phyloP scores from a whole-genome alignment of 2,329 filamentous ascomycete species.

The Bipolaris zeicola region DNA sequence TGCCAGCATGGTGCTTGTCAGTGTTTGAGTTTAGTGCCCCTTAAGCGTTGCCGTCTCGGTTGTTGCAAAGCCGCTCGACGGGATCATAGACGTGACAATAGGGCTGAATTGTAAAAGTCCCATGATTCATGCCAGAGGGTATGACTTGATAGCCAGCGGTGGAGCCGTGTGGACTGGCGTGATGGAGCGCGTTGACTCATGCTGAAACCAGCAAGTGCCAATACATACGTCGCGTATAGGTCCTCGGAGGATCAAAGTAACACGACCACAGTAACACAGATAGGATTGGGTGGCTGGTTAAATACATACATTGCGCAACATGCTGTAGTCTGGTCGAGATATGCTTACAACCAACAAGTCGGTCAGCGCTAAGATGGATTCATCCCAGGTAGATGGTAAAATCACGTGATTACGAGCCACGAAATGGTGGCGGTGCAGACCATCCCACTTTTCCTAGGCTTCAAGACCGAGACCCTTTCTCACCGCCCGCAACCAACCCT shows the following conservation, averaged over 20 bases:
- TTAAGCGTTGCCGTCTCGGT: neutral
- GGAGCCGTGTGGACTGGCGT: slow-evolving; percentile 19
- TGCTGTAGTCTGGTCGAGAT: too few species aligned
- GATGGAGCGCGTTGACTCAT: slow-evolving; percentile 6
- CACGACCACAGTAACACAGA: neutral
- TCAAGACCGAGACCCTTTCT: slow-evolving; percentile 22
- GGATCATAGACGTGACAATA: neutral
- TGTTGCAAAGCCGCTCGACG: neutral
- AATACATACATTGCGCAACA: too few species aligned
- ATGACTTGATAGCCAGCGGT: slow-evolving; percentile 6
- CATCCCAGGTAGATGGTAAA: neutral
- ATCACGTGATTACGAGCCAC: slow-evolving; percentile 3
- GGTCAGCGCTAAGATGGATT: neutral
- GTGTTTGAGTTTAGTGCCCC: neutral
- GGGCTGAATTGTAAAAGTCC: neutral
- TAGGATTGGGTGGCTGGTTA: too few species aligned
- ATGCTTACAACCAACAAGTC: neutral
- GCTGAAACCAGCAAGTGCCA: slow-evolving; percentile 7
- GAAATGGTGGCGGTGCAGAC: slow-evolving; percentile 6
- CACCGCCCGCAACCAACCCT: slow-evolving; percentile 26
- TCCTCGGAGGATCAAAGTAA: neutral
- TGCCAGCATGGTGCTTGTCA: neutral
- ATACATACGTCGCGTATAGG: neutral
- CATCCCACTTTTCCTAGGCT: slow-evolving; percentile 22
- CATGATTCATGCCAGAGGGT: slow-evolving; percentile 11